Evolutionary conservation across 1,284 basidiomycete species (phyloP).

Genomic region (Cutaneotrichosporon cyanovorans): DNA sequence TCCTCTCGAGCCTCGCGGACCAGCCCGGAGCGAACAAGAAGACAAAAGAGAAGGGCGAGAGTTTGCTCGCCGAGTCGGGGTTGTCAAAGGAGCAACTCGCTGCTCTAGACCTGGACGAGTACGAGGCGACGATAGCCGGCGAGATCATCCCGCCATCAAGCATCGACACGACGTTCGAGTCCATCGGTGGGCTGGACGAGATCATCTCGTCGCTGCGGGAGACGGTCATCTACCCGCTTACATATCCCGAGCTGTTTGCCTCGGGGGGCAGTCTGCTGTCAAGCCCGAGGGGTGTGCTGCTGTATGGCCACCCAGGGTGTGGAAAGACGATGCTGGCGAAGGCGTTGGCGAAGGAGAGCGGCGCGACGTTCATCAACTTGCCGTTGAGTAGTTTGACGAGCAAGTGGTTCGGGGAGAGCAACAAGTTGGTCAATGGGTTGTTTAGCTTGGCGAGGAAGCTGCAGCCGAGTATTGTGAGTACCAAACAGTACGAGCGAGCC

Average conservation of each 20-base stretch:
- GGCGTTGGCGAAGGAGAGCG: constrained; percentile 90
- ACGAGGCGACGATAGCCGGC: constrained; percentile 52
- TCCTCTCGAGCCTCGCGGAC: constrained; percentile 39
- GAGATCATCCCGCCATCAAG: constrained; percentile 50
- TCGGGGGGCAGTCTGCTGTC: constrained; percentile 56
- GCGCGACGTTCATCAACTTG: constrained; percentile 93
- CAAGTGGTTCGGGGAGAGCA: constrained; percentile 98
- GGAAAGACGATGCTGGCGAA: constrained; percentile 95
- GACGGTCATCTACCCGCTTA: constrained; percentile 91
- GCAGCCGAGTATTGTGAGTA: constrained; percentile 58
- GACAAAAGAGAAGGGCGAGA: constrained; percentile 39
- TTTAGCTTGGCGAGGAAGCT: constrained; percentile 68
- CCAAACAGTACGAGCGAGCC: not conserved
- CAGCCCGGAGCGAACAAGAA: constrained; percentile 32
- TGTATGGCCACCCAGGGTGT: constrained; percentile 86
- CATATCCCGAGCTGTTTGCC: constrained; percentile 82
- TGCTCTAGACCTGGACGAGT: constrained; percentile 49
- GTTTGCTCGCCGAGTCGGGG: constrained; percentile 36
- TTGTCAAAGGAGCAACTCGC: constrained; percentile 44
- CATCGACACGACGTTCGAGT: constrained; percentile 49
- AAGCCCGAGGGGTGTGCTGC: constrained; percentile 60
- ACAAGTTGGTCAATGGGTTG: constrained; percentile 87
- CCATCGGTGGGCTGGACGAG: constrained; percentile 83
- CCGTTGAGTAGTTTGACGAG: constrained; percentile 58
- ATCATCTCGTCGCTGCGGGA: constrained; percentile 88